Conservation (phyloP, 345 rosid genomes). For the Toxicodendron radicans region DNA sequence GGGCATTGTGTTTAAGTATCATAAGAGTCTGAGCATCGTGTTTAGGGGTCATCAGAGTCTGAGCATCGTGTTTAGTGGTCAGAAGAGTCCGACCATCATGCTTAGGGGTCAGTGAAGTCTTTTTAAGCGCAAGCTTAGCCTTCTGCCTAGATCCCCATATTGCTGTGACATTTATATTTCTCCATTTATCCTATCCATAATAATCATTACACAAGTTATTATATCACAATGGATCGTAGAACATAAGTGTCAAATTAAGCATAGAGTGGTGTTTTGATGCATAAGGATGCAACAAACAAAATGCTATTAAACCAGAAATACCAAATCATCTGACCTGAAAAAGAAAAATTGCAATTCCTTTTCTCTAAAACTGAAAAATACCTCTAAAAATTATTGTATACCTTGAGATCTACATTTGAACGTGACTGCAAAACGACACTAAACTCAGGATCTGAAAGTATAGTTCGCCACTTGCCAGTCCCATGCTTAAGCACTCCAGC, state of each 20-base stretch:
- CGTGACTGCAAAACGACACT: constrained; percentile 67
- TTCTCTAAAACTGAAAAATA: not conserved
- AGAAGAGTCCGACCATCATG: constrained; percentile 26
- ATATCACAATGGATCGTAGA: constrained; percentile 6
- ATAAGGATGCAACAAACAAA: not conserved
- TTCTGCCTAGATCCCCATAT: constrained; percentile 92
- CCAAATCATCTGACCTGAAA: not conserved
- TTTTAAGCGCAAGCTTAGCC: constrained; percentile 78
- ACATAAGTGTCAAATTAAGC: constrained; percentile 10
- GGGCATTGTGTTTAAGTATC: constrained; percentile 44
- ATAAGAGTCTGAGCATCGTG: constrained; percentile 31
- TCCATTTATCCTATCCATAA: constrained; percentile 88
- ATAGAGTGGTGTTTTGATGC: not conserved
- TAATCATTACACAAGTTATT: constrained; percentile 22
- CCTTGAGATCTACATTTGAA: constrained; percentile 99
- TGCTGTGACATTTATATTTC: constrained; percentile 93
- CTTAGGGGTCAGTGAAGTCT: constrained; percentile 42
- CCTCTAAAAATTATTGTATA: constrained; percentile 17
- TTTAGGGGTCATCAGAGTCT: not conserved
- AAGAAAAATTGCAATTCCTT: not conserved
- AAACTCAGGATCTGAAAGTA: constrained; percentile 90
- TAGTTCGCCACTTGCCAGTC: constrained; percentile 97
- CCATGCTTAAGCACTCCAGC: constrained; percentile 95
- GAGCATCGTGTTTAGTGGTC: constrained; percentile 45
- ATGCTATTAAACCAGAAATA: not conserved